Conservation (phyloP, 352 stramenopile genomes). For the Globisporangium polare region DNA sequence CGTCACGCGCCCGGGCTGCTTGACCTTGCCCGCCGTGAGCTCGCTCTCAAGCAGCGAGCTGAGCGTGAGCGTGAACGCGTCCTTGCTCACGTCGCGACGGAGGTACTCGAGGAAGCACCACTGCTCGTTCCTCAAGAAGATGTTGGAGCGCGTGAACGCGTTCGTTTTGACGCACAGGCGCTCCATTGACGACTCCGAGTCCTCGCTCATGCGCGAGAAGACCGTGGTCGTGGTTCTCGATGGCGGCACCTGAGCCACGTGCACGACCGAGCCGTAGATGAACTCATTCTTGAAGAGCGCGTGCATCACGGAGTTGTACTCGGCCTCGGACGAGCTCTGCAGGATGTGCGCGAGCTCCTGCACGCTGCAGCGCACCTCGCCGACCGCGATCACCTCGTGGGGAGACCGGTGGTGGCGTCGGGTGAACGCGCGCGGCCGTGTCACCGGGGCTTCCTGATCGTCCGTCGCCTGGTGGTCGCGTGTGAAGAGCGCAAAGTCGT, state of each 20-base stretch:
- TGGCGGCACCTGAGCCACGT: constrained; percentile 22
- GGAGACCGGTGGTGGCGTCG: neutral
- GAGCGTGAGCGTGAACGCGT: constrained; percentile 29
- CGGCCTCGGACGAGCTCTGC: constrained; percentile 23
- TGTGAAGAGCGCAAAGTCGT: neutral
- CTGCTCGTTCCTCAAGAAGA: constrained; percentile 35
- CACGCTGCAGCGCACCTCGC: constrained; percentile 16
- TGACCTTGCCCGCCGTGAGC: constrained; percentile 34
- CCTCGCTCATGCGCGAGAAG: constrained; percentile 5
- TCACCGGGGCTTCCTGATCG: too few species aligned
- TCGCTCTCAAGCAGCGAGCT: constrained; percentile 28
- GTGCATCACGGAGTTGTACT: constrained; percentile 38
- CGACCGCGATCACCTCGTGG: constrained; percentile 13
- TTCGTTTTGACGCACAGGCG: constrained; percentile 34
- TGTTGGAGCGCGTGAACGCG: constrained; percentile 31
- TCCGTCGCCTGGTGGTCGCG: neutral
- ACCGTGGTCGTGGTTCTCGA: neutral
- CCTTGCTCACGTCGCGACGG: constrained; percentile 7
- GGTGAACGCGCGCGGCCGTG: too few species aligned
- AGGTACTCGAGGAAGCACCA: constrained; percentile 39
- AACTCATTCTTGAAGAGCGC: constrained; percentile 37
- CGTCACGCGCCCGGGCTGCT: constrained; percentile 27
- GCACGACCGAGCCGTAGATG: constrained; percentile 44
- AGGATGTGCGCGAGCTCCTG: constrained; percentile 20
- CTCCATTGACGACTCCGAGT: constrained; percentile 14